Percentiles rank a stretch among this genome's conserved stretches.
phyloP scores from a whole-genome alignment of 305 asterid genomes.

The Withania somnifera region DNA sequence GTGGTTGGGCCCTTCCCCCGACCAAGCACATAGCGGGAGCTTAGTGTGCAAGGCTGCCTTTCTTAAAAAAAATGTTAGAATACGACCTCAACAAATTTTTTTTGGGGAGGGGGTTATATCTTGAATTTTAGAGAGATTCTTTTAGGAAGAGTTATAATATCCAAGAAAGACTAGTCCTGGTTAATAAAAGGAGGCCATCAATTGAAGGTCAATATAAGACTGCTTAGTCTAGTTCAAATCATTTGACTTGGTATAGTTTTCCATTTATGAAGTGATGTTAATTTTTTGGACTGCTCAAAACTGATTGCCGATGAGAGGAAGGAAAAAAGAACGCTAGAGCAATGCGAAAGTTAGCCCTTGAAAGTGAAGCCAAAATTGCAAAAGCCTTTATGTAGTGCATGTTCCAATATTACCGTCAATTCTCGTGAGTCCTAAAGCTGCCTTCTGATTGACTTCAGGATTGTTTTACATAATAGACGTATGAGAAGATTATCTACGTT shows the following conservation, averaged over 20 bases:
- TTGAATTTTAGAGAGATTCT: neutral
- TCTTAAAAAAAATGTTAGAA: too few relatives aligned
- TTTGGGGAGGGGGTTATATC: neutral
- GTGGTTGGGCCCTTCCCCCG: too few relatives aligned
- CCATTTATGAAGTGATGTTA: neutral
- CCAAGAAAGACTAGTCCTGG: neutral
- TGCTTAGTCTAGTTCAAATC: neutral
- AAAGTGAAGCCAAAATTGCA: neutral
- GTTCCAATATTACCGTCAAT: neutral
- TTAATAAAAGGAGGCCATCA: too few relatives aligned
- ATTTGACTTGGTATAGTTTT: neutral
- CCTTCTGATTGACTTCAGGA: neutral
- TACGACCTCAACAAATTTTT: neutral
- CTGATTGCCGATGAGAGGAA: neutral
- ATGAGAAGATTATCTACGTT: neutral
- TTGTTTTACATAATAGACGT: neutral
- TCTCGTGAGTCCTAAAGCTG: neutral
- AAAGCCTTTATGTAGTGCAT: neutral
- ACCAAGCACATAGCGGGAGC: too few relatives aligned
- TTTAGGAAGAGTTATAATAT: neutral
- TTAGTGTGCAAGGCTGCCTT: too few relatives aligned
- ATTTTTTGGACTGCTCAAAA: neutral
- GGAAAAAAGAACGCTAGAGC: neutral
- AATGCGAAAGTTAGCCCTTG: neutral
- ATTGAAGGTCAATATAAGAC: too few relatives aligned